Evolutionary conservation across 768 basidiomycete species (phyloP).

Genomic region (Royoungia palumana): DNA sequence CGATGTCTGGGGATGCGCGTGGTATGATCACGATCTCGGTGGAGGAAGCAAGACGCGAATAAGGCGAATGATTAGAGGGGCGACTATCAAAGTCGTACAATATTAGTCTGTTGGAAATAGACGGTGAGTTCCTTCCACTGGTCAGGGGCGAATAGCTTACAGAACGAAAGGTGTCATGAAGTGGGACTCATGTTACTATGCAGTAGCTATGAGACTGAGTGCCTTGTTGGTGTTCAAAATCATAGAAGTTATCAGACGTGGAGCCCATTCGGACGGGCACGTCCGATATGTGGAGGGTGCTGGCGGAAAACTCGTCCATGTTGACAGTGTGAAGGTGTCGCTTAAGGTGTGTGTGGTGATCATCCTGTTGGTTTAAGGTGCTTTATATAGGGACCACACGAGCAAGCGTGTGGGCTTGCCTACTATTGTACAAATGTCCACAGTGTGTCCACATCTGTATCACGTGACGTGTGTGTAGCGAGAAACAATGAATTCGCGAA

Average conservation of each 20-base stretch:
- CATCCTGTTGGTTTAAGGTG: background rate
- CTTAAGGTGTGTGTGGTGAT: background rate
- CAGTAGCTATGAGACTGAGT: background rate
- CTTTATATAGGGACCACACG: background rate
- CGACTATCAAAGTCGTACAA: constrained; percentile 10
- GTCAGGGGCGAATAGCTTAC: background rate
- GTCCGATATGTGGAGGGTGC: background rate
- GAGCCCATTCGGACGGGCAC: background rate
- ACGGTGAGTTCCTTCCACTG: background rate
- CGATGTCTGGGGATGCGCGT: constrained; percentile 29
- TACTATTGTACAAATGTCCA: no score
- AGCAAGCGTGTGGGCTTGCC: no score
- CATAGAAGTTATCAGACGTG: background rate
- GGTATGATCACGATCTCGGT: constrained; percentile 3
- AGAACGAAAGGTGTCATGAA: background rate
- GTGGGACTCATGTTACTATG: constrained; percentile 1
- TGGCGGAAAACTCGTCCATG: constrained; percentile 7
- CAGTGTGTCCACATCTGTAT: no score
- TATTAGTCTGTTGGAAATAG: background rate
- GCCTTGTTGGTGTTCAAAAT: background rate
- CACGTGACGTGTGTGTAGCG: no score
- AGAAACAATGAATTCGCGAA: no score
- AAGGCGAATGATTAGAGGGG: background rate
- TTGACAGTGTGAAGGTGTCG: background rate
- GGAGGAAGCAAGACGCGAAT: background rate